Percentiles rank a stretch among this genome's conserved stretches.
These are phyloP conservation scores for Cardiospermum halicacabum DNA, from an alignment of 345 rosid genomes.

Conservation along the genomic window DNA sequence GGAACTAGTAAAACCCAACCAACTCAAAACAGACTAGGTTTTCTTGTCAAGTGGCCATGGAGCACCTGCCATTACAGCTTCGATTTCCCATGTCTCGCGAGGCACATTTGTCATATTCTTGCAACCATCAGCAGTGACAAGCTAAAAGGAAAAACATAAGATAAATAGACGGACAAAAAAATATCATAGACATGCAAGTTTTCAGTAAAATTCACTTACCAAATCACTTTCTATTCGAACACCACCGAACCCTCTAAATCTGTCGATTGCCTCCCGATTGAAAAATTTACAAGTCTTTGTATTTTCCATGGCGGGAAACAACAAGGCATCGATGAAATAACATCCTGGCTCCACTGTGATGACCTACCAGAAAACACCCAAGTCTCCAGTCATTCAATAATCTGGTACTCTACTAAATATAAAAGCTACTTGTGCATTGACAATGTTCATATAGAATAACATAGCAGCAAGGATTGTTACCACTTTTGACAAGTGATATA, in stretches of 20 bases:
- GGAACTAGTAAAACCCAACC: too few species aligned
- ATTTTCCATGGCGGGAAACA: constrained; percentile 61
- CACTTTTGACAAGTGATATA: background rate
- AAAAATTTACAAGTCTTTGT: constrained; percentile 58
- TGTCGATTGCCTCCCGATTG: constrained; percentile 41
- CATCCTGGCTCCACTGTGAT: constrained; percentile 98
- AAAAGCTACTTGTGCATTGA: background rate
- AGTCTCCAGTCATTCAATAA: background rate
- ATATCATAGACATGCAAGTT: background rate
- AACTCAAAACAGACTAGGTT: background rate
- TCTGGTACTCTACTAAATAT: background rate
- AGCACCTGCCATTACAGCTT: constrained; percentile 87
- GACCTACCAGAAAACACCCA: constrained; percentile 41
- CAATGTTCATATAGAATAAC: background rate
- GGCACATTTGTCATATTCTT: constrained; percentile 82
- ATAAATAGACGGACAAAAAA: background rate
- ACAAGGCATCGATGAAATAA: constrained; percentile 78
- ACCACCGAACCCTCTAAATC: constrained; percentile 76
- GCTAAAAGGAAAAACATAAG: constrained; percentile 25
- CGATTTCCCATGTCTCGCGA: constrained; percentile 59
- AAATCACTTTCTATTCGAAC: constrained; percentile 94
- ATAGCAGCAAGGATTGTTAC: background rate
- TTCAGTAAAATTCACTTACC: constrained; percentile 41
- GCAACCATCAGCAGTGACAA: constrained; percentile 60
- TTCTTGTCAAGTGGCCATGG: constrained; percentile 48